Percentiles rank a stretch among this genome's conserved stretches.
phyloP scores from a whole-genome alignment of 768 basidiomycete species.

The Kwoniella sp. region DNA sequence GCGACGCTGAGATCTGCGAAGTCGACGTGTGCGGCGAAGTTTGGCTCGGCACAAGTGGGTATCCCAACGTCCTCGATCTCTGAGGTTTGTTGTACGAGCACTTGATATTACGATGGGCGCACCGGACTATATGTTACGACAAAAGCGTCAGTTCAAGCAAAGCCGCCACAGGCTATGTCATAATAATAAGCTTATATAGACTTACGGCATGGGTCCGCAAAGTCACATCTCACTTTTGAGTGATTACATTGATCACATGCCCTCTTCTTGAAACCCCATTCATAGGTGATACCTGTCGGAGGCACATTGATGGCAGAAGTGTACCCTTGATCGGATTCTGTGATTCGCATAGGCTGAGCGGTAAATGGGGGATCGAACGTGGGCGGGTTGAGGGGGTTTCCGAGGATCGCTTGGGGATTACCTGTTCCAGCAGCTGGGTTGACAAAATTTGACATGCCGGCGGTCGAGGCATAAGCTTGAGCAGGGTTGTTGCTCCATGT shows the following conservation, averaged over 20 bases:
- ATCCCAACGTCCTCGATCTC: conserved; percentile 27
- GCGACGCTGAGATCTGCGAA: conserved; percentile 22
- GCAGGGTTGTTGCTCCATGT: conserved; percentile 17
- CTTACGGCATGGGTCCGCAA: conserved; percentile 51
- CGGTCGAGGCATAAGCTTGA: conserved; percentile 17
- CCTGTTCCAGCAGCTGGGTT: conserved; percentile 18
- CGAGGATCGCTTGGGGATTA: conserved; percentile 20
- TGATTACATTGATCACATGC: conserved; percentile 56
- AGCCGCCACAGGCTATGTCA: neutral
- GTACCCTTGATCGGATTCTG: conserved; percentile 34
- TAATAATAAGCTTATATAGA: neutral
- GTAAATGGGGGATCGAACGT: conserved; percentile 23
- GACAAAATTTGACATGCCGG: conserved; percentile 20
- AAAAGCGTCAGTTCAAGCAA: neutral
- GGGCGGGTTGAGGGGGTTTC: conserved; percentile 12
- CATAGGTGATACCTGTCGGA: conserved; percentile 23
- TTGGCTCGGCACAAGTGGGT: conserved; percentile 10
- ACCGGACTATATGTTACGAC: conserved; percentile 31
- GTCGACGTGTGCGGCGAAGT: neutral
- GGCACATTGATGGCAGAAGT: conserved; percentile 8
- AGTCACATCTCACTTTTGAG: conserved; percentile 54
- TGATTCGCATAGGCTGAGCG: conserved; percentile 28
- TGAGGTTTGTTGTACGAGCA: conserved; percentile 46
- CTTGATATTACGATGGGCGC: conserved; percentile 35
- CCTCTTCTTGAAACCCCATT: conserved; percentile 48